A percentile compares a stretch with the other conserved stretches of the same genome.
phyloP scores from a whole-genome alignment of 331 rosid genomes.

The Erythrophleum ivorense region DNA sequence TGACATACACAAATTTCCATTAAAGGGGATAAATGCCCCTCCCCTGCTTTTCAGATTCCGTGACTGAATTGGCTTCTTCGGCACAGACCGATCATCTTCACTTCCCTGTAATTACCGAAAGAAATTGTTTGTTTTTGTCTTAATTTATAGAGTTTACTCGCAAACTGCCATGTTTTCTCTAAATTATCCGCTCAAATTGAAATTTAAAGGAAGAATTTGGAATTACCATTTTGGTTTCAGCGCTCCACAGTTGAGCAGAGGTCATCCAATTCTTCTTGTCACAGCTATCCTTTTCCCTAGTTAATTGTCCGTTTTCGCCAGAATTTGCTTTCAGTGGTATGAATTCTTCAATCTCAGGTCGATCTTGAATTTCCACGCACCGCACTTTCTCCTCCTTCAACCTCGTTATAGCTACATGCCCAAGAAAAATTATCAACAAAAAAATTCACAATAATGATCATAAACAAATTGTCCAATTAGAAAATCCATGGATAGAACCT shows the following conservation, averaged over 20 bases:
- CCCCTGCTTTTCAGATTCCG: slow-evolving; percentile 43
- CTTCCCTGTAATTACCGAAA: slow-evolving; percentile 46
- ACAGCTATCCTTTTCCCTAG: slow-evolving; percentile 37
- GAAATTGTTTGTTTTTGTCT: neutral
- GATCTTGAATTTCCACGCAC: slow-evolving; percentile 48
- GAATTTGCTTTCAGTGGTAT: slow-evolving; percentile 41
- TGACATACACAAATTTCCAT: slow-evolving; percentile 39
- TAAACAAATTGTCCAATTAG: neutral
- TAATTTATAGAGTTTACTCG: neutral
- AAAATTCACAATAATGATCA: slow-evolving; percentile 1
- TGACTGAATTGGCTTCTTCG: slow-evolving; percentile 43
- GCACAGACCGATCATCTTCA: slow-evolving; percentile 60
- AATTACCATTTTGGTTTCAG: slow-evolving; percentile 51
- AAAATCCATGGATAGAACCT: slow-evolving; percentile 2
- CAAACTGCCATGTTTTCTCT: neutral
- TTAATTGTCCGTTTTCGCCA: slow-evolving; percentile 40
- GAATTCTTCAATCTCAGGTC: slow-evolving; percentile 49
- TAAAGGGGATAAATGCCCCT: slow-evolving; percentile 48
- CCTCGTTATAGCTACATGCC: slow-evolving; percentile 58
- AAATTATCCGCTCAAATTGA: neutral
- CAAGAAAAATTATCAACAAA: slow-evolving; percentile 13
- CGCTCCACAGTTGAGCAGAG: slow-evolving; percentile 74
- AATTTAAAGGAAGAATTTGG: neutral
- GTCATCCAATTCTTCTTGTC: slow-evolving; percentile 76
- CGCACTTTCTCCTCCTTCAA: slow-evolving; percentile 57